Evolutionary conservation across 2,329 filamentous ascomycete genomes (phyloP).

Genomic region (Colletotrichum somersetense): DNA sequence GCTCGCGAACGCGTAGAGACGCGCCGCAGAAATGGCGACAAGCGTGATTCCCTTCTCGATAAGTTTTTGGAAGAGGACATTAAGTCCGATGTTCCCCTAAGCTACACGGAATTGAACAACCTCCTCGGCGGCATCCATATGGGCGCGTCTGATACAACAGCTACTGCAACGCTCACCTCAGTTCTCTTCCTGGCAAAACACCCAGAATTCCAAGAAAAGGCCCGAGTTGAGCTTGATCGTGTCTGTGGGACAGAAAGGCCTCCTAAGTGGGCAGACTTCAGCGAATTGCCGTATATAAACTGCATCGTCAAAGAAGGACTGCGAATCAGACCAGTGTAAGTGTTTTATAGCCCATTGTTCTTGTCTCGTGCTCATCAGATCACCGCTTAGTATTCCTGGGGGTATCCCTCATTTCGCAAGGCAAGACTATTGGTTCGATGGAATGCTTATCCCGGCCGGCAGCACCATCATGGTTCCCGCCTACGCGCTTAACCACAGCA

Average conservation of each 20-base stretch:
- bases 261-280: constrained; percentile 54
- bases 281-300: constrained; percentile 56
- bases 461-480: constrained; percentile 53
- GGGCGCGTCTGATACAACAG: constrained; percentile 54
- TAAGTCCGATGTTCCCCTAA: constrained; percentile 45
- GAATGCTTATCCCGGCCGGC: constrained; percentile 56
- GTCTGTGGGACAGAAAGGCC: constrained; percentile 52
- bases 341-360: too few species aligned
- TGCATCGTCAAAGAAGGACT: constrained; percentile 57
- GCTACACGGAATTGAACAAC: constrained; percentile 49
- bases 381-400: background rate
- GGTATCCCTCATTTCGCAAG: constrained; percentile 11
- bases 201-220: constrained; percentile 54
- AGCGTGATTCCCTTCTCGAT: constrained; percentile 54
- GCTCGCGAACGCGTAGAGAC: constrained; percentile 51
- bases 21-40: constrained; percentile 47
- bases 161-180: constrained; percentile 52
- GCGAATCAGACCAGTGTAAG: constrained; percentile 55
- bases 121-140: constrained; percentile 53
- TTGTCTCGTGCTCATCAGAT: background rate
- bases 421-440: constrained; percentile 55
- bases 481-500: constrained; percentile 53
- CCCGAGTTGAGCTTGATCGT: constrained; percentile 56
- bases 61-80: constrained; percentile 54
- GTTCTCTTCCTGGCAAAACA: constrained; percentile 58